Base-by-base conservation (phyloP, 306 rosid genomes). In the Cucumis cinereus region DNA sequence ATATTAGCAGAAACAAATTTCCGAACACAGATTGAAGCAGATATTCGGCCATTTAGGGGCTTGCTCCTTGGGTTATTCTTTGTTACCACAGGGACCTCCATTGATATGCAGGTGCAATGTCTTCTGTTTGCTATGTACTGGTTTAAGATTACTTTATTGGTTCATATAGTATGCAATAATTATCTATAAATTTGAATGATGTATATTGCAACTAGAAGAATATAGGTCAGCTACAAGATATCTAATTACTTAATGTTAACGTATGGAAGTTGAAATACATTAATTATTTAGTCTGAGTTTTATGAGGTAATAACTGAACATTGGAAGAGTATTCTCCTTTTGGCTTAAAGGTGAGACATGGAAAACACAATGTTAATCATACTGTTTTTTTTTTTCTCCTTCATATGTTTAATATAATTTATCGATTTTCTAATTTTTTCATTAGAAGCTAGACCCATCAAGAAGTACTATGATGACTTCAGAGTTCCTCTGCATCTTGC, bases 21-120 rank as follows among this genome's bases (percentile, higher is more conserved):
- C 83, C 86, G 99, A 86, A 95, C 98, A 41, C 99, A 95, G 85
- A 95, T 95, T 89, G 99, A 95, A 92, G 99, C 99, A 68, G 98
- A 95, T 85, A 95, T 95, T 85, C 87, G 96, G 85, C 99, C 99
- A 20, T 95, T 95, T 80, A 88, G 98, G 87, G 99, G 99, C 80
- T 86, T 95, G 83, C 96, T 95, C 64, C 97, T 95, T 13, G 99
- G 99, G 68, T 85, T 95, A 79, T 95, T 95, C 85, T 95, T 95
- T 57, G 83, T 95, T 11, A 90, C 93, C 49, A 95, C 99, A 0
- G 99, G 99, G 81, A 84, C 98, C 49, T 92, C 99, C 76, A 82
- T 95, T 78, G 99, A 95, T 83, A 88, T 81, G 81, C 96, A 89
- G 99, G 99, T 94, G 80, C 36, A 45, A 14, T 19, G 45, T 10